Evolutionary conservation across 345 rosid species (phyloP).

Genomic region (Moricandia moricandioides): DNA sequence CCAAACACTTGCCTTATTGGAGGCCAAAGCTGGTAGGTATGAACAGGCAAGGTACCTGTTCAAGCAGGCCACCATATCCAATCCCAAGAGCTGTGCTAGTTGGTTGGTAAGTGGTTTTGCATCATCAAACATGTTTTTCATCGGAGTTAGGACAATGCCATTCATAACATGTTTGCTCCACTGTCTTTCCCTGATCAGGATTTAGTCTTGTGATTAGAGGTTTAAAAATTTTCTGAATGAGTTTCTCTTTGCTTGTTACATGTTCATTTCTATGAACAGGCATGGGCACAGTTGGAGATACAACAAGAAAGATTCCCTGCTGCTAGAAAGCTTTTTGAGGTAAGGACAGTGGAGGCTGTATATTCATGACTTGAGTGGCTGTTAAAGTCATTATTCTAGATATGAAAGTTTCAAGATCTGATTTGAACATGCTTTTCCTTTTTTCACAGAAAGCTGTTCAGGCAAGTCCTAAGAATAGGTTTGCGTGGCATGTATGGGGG

Average conservation of each 20-base stretch:
- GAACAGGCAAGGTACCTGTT: conserved; percentile 83
- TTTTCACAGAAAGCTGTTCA: conserved; percentile 75
- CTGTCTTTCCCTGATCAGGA: too few species aligned
- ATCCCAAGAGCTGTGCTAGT: conserved; percentile 93
- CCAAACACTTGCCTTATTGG: conserved; percentile 84
- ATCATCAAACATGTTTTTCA: conserved; percentile 1
- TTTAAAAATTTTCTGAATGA: too few species aligned
- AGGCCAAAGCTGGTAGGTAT: conserved; percentile 68
- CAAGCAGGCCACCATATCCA: conserved; percentile 82
- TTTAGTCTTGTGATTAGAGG: too few species aligned
- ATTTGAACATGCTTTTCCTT: background rate
- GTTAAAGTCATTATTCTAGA: too few species aligned
- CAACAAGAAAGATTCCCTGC: conserved; percentile 69
- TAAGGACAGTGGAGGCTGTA: conserved; percentile 29
- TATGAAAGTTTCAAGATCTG: conserved; percentile 8
- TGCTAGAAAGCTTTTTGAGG: conserved; percentile 91
- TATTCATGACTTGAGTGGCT: background rate
- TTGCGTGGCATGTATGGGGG: conserved; percentile 98
- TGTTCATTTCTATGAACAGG: conserved; percentile 62
- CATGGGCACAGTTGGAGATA: conserved; percentile 94
- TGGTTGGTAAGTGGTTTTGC: conserved; percentile 79
- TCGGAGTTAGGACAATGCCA: background rate
- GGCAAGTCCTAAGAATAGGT: conserved; percentile 95
- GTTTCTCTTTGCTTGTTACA: too few species aligned
- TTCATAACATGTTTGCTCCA: background rate